Evolutionary conservation across 2,329 filamentous ascomycete species (phyloP), one percentile per base, ranked within the genome.

Genomic region (Ciborinia camelliae): DNA sequence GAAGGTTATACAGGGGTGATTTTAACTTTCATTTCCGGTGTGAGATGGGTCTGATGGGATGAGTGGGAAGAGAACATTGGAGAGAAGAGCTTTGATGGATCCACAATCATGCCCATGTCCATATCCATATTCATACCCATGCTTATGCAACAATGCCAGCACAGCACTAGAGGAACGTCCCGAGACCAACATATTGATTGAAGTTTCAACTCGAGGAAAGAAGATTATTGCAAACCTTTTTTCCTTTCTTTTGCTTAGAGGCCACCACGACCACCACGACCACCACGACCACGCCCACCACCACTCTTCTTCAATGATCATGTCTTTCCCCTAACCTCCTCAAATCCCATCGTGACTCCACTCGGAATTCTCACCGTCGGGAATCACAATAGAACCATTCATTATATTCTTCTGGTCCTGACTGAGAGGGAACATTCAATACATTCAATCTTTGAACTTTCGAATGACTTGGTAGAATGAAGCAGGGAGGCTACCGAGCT

Each of bases 111-210:
- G n/a, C n/a, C n/a, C n/a, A n/a, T n/a, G n/a, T n/a, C n/a, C n/a
- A n/a, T n/a, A n/a, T n/a, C n/a, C n/a, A n/a, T n/a, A n/a, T n/a
- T n/a, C n/a, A n/a, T n/a, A 15, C 32, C 35, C 51, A 53, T 54
- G 32, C 51, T 14, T 48, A 54, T 54, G n/a, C 51, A 37, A 54
- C 51, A 54, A 54, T 54, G 51, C 51, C 51, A 54, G 32, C 51
- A 54, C 51, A 54, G 15, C 51, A 53, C n/a, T 53, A 53, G 26
- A 53, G 32, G 23, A 30, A 26, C 23, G 12, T 45, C 54, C 54
- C 41, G 26, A 30, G 32, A 54, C 32, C 52, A 39, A 54, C 6
- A 54, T 26, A 30, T 39, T 37, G n/a, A 26, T 32, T 18, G 3
- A n/a, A 20, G 32, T 53, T 53, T 53, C 6, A 18, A n/a, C 5